Conservation (phyloP, 2,329 filamentous ascomycete species). For the Xylariaceae sp. region DNA sequence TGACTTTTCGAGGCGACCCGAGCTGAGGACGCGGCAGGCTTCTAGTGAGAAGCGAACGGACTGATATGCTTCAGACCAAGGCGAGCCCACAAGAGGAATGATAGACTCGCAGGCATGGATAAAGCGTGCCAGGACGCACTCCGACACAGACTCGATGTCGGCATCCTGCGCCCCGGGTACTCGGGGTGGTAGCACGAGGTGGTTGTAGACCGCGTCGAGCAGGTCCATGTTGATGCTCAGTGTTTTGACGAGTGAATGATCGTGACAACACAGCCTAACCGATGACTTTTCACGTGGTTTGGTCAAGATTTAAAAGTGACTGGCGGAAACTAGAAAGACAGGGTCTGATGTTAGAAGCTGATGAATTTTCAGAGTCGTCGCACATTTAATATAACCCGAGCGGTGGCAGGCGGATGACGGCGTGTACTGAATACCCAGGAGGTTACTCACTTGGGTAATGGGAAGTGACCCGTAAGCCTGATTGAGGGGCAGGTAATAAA, state of each 20-base stretch:
- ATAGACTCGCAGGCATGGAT: conserved; percentile 14
- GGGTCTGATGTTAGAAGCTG: neutral
- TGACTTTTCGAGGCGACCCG: conserved; percentile 18
- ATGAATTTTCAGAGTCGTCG: neutral
- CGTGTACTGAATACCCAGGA: neutral
- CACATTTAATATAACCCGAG: neutral
- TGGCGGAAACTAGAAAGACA: neutral
- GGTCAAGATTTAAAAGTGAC: neutral
- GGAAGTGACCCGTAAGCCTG: neutral
- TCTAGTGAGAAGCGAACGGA: conserved; percentile 15
- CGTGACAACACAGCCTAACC: neutral
- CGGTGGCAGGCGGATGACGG: neutral
- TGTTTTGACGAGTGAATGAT: neutral
- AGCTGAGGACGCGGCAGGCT: conserved; percentile 20
- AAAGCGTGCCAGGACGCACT: conserved; percentile 27
- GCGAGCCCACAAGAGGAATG: conserved; percentile 3
- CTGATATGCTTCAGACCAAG: conserved; percentile 20
- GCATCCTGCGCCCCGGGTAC: conserved; percentile 34
- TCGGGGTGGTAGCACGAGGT: conserved; percentile 39
- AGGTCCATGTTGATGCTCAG: conserved; percentile 2
- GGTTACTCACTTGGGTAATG: neutral
- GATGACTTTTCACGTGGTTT: neutral
- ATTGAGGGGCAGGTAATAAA: neutral
- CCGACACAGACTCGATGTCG: conserved; percentile 27
- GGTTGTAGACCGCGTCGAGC: conserved; percentile 32